A percentile compares a stretch with the other conserved stretches of the same genome.
phyloP scores from a whole-genome alignment of 2,329 filamentous ascomycete genomes.

The Orbilia javanica region DNA sequence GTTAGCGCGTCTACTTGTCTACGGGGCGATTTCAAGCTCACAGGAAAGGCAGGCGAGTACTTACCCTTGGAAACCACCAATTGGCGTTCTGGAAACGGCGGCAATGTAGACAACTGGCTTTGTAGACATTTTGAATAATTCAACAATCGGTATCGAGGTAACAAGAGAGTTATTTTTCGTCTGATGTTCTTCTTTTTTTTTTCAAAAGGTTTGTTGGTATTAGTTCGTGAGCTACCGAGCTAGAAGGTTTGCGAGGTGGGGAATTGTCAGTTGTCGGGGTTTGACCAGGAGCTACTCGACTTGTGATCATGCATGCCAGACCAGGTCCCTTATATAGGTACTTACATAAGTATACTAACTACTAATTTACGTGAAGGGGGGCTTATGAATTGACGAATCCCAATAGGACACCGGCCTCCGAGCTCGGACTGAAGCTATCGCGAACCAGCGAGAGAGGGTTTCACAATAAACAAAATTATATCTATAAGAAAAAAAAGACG shows the following conservation, averaged over 20 bases:
- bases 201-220: not conserved
- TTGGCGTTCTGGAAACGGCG: constrained; percentile 87
- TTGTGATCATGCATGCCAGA: not conserved
- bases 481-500: no score
- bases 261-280: not conserved
- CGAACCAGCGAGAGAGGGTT: constrained; percentile 1
- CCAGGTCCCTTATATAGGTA: constrained; percentile 5
- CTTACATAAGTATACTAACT: no score
- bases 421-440: constrained; percentile 38
- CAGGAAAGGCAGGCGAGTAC: constrained; percentile 60
- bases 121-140: constrained; percentile 21
- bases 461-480: not conserved
- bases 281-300: no score
- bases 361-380: no score
- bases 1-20: constrained; percentile 4
- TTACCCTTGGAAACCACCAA: constrained; percentile 94
- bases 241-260: not conserved
- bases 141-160: not conserved
- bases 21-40: not conserved
- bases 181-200: not conserved
- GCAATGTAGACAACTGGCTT: constrained; percentile 87
- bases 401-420: constrained; percentile 55
- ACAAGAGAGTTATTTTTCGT: not conserved
- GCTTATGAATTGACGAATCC: not conserved
- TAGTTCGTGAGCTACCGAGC: not conserved